These are phyloP conservation scores for Pythium scleroteichum DNA, from an alignment of 352 stramenopile genomes.

Conservation along the genomic window DNA sequence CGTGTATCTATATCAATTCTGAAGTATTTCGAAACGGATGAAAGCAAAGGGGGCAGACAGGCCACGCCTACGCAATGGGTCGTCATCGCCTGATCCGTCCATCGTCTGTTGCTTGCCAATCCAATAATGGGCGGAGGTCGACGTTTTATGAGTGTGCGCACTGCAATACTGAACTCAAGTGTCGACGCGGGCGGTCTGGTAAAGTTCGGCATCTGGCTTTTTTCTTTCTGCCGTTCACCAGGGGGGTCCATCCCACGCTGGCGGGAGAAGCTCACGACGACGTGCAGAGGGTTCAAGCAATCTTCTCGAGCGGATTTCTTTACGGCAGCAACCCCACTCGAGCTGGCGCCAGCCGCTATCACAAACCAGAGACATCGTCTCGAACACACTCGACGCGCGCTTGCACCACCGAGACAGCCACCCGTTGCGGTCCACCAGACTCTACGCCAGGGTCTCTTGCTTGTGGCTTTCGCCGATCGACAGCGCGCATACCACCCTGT, in stretches of 20 bases:
- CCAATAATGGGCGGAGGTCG: too few relatives aligned
- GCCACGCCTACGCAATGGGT: too few relatives aligned
- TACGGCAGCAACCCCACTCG: conserved; percentile 58
- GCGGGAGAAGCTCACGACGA: conserved; percentile 1
- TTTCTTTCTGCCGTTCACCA: conserved; percentile 8
- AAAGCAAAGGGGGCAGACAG: too few relatives aligned
- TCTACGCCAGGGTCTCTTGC: background rate
- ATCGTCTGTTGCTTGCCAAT: too few relatives aligned
- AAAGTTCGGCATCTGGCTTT: conserved; percentile 2
- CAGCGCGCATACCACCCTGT: background rate
- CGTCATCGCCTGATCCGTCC: too few relatives aligned
- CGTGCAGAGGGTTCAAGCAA: conserved; percentile 27
- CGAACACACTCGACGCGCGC: conserved; percentile 6
- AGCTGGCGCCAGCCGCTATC: conserved; percentile 26
- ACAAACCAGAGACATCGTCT: conserved; percentile 18
- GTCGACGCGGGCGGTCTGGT: background rate
- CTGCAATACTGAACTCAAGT: background rate
- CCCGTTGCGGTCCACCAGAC: background rate
- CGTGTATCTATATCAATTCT: too few relatives aligned
- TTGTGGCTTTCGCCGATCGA: background rate
- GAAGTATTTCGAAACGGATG: too few relatives aligned
- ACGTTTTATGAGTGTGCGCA: background rate
- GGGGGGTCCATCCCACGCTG: background rate
- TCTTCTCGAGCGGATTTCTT: conserved; percentile 34
- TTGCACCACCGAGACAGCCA: conserved; percentile 1